phyloP scores from a whole-genome alignment of 2,329 filamentous ascomycete species.

The Zymoseptoria crescenta region DNA sequence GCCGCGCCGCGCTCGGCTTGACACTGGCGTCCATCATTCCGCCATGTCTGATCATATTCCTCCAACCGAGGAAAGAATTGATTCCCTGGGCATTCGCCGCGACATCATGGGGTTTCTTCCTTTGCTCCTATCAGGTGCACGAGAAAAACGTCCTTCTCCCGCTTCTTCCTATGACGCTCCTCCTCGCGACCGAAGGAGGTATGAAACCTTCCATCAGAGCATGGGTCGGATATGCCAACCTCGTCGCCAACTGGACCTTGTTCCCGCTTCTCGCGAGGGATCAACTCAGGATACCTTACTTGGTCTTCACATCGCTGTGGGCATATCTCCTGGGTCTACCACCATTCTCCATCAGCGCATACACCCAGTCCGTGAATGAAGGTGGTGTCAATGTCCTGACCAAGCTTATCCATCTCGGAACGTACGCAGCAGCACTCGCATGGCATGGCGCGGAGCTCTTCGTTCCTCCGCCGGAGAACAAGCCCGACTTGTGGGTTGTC shows the following conservation, averaged over 20 bases:
- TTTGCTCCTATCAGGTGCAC: slow-evolving; percentile 96
- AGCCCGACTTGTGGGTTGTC: slow-evolving; percentile 93
- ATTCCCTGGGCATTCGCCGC: slow-evolving; percentile 73
- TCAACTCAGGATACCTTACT: slow-evolving; percentile 74
- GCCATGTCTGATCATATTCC: slow-evolving; percentile 70
- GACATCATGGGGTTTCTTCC: slow-evolving; percentile 92
- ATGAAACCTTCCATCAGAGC: slow-evolving; percentile 67
- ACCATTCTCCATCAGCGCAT: slow-evolving; percentile 63
- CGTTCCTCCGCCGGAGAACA: slow-evolving; percentile 59
- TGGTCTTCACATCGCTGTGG: slow-evolving; percentile 79
- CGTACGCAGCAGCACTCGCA: slow-evolving; percentile 67
- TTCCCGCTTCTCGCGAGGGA: slow-evolving; percentile 84
- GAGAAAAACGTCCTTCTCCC: slow-evolving; percentile 95
- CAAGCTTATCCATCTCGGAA: slow-evolving; percentile 65
- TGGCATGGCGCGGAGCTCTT: slow-evolving; percentile 76
- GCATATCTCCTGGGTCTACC: slow-evolving; percentile 83
- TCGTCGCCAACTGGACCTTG: slow-evolving; percentile 85
- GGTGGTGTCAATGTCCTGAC: slow-evolving; percentile 18
- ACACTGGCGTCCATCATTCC: slow-evolving; percentile 72
- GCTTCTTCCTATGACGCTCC: slow-evolving; percentile 82
- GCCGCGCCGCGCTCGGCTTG: slow-evolving; percentile 63
- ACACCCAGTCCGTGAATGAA: slow-evolving; percentile 31
- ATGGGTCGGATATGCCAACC: slow-evolving; percentile 95
- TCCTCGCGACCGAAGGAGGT: slow-evolving; percentile 71
- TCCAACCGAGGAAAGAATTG: slow-evolving; percentile 67